Percentiles rank a stretch among this genome's conserved stretches.
These are phyloP conservation scores for Metarhizium humberi DNA, from an alignment of 2,329 filamentous ascomycete genomes.

Conservation along the genomic window DNA sequence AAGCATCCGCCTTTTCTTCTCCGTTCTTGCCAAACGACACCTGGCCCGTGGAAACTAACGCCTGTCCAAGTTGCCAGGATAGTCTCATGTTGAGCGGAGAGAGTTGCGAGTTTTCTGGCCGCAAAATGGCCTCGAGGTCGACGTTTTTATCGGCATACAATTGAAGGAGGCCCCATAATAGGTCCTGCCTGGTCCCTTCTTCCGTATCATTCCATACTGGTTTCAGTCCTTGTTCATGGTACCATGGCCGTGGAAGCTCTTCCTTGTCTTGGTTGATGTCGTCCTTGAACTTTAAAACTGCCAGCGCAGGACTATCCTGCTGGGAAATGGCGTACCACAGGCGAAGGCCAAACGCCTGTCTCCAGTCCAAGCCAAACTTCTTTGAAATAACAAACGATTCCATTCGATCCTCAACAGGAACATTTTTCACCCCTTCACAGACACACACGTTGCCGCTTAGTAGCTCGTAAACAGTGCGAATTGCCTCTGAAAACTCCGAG, in stretches of 20 bases:
- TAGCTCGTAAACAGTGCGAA: slow-evolving; percentile 83
- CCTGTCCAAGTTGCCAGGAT: slow-evolving; percentile 76
- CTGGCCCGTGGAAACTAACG: slow-evolving; percentile 43
- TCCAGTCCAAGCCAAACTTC: slow-evolving; percentile 83
- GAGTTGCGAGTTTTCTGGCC: slow-evolving; percentile 67
- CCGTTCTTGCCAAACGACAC: slow-evolving; percentile 44
- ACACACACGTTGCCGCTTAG: slow-evolving; percentile 79
- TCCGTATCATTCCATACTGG: slow-evolving; percentile 52
- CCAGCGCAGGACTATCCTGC: slow-evolving; percentile 59
- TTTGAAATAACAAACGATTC: slow-evolving; percentile 74
- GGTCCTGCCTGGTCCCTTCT: slow-evolving; percentile 56
- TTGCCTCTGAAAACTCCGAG: slow-evolving; percentile 75
- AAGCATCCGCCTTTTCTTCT: slow-evolving; percentile 53
- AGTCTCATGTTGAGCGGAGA: slow-evolving; percentile 67
- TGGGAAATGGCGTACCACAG: slow-evolving; percentile 76
- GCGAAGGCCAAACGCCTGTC: slow-evolving; percentile 82
- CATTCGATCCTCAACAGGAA: slow-evolving; percentile 69
- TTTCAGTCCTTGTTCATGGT: slow-evolving; percentile 48
- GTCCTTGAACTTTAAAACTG: slow-evolving; percentile 62
- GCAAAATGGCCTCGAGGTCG: slow-evolving; percentile 60
- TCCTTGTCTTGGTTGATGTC: slow-evolving; percentile 67
- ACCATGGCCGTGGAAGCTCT: slow-evolving; percentile 64
- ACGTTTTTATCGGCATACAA: slow-evolving; percentile 57
- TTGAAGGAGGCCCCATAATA: slow-evolving; percentile 80
- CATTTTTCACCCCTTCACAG: slow-evolving; percentile 66